Percentiles rank a stretch among this genome's conserved stretches.
Evolutionary conservation across 1,284 basidiomycete species (phyloP).

Genomic region (Microbotryum scabiosae): DNA sequence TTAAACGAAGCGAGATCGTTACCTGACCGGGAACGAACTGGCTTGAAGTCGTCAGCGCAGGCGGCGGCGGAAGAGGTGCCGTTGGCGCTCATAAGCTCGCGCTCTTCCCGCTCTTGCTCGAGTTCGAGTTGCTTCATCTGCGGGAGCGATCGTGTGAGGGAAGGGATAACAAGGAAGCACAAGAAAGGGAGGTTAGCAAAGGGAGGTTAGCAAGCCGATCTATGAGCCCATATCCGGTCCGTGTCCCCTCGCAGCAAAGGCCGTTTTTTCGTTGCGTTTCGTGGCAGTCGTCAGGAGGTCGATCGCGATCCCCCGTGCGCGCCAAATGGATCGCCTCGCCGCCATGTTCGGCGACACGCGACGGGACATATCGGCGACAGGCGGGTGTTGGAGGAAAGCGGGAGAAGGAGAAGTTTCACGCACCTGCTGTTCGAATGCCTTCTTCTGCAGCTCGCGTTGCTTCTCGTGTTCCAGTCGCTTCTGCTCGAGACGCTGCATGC

Average conservation of each 20-base stretch:
- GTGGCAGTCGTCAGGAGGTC: no score
- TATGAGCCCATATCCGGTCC: no score
- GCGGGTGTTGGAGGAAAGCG: no score
- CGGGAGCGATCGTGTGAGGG: no score
- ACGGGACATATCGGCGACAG: no score
- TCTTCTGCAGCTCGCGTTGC: conserved; percentile 72
- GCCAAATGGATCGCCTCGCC: no score
- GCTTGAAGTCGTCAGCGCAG: conserved; percentile 29
- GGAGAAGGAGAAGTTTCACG: conserved; percentile 37
- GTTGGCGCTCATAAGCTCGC: conserved; percentile 20
- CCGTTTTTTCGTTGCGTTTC: no score
- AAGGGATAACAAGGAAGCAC: neutral
- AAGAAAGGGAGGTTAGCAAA: no score
- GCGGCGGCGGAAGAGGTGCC: conserved; percentile 36
- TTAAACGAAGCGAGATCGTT: conserved; percentile 32
- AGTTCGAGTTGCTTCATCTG: conserved; percentile 32
- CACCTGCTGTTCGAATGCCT: conserved; percentile 89
- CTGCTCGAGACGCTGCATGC: conserved; percentile 66
- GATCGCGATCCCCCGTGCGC: no score
- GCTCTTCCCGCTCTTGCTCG: conserved; percentile 31
- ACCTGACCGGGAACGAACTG: conserved; percentile 35
- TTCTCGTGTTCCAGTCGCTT: conserved; percentile 83
- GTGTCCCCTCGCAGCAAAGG: no score
- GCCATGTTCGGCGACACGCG: no score
- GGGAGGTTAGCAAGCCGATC: no score